Percentiles rank a stretch among this genome's conserved stretches.
These are phyloP conservation scores for Calocybe cyanea DNA, from an alignment of 768 basidiomycete genomes.

Conservation along the genomic window DNA sequence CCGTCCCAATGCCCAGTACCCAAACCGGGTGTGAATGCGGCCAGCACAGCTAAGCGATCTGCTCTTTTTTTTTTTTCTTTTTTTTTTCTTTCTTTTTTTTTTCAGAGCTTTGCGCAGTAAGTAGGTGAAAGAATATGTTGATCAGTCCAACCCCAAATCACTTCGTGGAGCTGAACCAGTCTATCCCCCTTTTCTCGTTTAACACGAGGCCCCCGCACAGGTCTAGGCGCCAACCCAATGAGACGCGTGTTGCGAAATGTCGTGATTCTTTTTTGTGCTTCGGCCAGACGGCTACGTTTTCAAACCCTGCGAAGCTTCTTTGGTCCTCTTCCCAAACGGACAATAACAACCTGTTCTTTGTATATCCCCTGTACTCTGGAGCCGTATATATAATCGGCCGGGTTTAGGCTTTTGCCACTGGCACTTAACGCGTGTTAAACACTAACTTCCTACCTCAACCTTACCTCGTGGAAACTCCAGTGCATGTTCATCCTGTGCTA, in stretches of 20 bases:
- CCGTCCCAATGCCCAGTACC: conserved; percentile 10
- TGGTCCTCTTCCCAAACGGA: conserved; percentile 26
- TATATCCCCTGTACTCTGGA: conserved; percentile 19
- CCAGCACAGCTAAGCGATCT: conserved; percentile 11
- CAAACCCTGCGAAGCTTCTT: conserved; percentile 27
- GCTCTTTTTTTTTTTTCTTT: conserved; percentile 10
- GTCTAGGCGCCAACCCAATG: conserved; percentile 34
- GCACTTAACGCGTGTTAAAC: conserved; percentile 29
- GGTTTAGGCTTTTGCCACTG: conserved; percentile 19
- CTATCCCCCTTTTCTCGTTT: conserved; percentile 13
- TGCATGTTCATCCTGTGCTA: conserved; percentile 48
- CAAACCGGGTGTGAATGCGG: conserved; percentile 16
- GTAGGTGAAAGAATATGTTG: no score
- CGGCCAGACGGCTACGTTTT: conserved; percentile 23
- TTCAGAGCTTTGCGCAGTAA: background rate
- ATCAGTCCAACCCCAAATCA: no score
- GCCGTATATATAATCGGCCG: conserved; percentile 18
- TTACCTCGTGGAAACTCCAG: conserved; percentile 40
- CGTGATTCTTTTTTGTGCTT: conserved; percentile 18
- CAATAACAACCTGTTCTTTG: conserved; percentile 38
- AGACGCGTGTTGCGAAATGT: conserved; percentile 31
- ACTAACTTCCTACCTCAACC: conserved; percentile 32
- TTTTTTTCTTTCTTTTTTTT: conserved; percentile 11
- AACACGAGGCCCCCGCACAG: conserved; percentile 32
- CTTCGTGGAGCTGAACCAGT: no score